phyloP scores from a whole-genome alignment of 2,329 filamentous ascomycete species.

The Fusarium sp. region DNA sequence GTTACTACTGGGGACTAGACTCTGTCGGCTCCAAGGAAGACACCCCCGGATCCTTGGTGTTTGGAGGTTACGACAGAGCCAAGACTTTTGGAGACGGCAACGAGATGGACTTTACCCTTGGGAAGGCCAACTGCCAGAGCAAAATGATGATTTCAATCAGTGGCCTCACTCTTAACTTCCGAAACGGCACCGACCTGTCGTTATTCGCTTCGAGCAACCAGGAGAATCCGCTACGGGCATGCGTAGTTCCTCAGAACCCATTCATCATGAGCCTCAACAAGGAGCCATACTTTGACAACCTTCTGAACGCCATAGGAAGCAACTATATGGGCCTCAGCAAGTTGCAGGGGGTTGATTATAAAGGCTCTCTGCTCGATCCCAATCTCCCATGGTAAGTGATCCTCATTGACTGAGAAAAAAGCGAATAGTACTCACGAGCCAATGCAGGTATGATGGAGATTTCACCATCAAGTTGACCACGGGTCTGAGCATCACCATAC shows the following conservation, averaged over 20 bases:
- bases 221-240: conserved; percentile 1
- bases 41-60: conserved; percentile 11
- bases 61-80: conserved; percentile 27
- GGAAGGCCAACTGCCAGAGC: background rate
- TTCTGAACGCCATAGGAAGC: conserved; percentile 1
- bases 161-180: conserved; percentile 21
- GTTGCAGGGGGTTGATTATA: conserved; percentile 8
- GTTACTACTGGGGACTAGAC: conserved; percentile 31
- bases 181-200: conserved; percentile 19
- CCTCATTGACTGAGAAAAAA: too few relatives aligned
- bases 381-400: background rate
- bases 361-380: background rate
- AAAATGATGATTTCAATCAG: conserved; percentile 15
- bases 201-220: conserved; percentile 11
- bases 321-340: background rate
- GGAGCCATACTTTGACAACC: conserved; percentile 10
- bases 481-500: background rate
- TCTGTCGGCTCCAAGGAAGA: conserved; percentile 3
- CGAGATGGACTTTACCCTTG: background rate
- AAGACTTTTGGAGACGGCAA: conserved; percentile 20
- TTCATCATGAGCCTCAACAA: conserved; percentile 11
- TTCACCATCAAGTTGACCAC: background rate
- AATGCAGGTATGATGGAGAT: background rate
- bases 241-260: conserved; percentile 22
- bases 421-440: background rate